These are phyloP conservation scores for Lophiostoma macrostomum DNA, from an alignment of 495 filamentous ascomycete species.

Conservation along the genomic window DNA sequence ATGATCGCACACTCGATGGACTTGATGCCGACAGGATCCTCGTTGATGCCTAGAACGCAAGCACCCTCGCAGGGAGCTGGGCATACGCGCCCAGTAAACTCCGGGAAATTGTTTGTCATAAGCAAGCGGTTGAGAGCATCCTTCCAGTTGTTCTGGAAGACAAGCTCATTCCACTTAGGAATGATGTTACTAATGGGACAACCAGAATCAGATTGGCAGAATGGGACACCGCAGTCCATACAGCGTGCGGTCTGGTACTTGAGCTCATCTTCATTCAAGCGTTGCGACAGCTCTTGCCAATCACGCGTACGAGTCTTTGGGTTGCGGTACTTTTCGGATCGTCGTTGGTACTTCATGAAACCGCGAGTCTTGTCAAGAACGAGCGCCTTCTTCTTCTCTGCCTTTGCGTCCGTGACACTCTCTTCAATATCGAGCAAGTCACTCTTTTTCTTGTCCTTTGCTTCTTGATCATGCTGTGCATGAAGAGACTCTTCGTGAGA, in stretches of 20 bases:
- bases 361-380: slow-evolving; percentile 97
- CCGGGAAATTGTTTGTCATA: slow-evolving; percentile 99
- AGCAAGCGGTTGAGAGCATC: slow-evolving; percentile 92
- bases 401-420: slow-evolving; percentile 77
- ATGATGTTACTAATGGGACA: slow-evolving; percentile 99
- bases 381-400: slow-evolving; percentile 91
- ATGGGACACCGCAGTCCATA: slow-evolving; percentile 99
- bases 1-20: slow-evolving; percentile 99
- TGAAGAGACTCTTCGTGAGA: slow-evolving; percentile 57
- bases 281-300: slow-evolving; percentile 88
- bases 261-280: slow-evolving; percentile 92
- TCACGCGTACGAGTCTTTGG: slow-evolving; percentile 84
- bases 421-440: slow-evolving; percentile 95
- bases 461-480: slow-evolving; percentile 56
- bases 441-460: slow-evolving; percentile 61
- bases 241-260: slow-evolving; percentile 98
- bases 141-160: slow-evolving; percentile 88
- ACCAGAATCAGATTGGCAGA: slow-evolving; percentile 96
- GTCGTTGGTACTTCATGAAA: slow-evolving; percentile 98
- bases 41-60: slow-evolving; percentile 97
- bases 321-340: slow-evolving; percentile 91
- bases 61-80: slow-evolving; percentile 97
- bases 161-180: slow-evolving; percentile 96
- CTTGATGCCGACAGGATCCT: slow-evolving; percentile 98
- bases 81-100: slow-evolving; percentile 98